phyloP scores from a whole-genome alignment of 345 rosid species.

The Moringa oleifera region DNA sequence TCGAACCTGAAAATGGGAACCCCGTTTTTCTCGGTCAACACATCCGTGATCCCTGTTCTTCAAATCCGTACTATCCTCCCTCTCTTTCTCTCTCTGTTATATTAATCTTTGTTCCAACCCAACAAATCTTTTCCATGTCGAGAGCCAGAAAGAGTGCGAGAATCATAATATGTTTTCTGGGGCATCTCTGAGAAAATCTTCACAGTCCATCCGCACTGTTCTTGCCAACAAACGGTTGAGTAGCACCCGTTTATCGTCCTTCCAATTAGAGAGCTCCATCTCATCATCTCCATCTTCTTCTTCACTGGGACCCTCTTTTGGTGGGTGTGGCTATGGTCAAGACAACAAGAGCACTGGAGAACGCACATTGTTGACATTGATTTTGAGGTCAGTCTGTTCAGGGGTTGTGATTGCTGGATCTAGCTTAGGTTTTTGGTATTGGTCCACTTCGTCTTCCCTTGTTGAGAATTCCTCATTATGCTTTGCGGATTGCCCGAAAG shows the following conservation, averaged over 20 bases:
- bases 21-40: constrained; percentile 23
- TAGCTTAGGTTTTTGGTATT: constrained; percentile 29
- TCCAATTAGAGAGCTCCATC: background rate
- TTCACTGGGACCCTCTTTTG: constrained; percentile 7
- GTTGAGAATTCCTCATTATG: constrained; percentile 16
- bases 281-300: background rate
- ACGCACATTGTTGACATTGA: background rate
- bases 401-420: constrained; percentile 29
- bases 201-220: constrained; percentile 15
- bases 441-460: constrained; percentile 5
- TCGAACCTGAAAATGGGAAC: background rate
- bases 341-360: constrained; percentile 1
- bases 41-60: constrained; percentile 4
- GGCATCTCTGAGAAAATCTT: constrained; percentile 21
- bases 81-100: background rate
- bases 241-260: background rate
- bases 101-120: background rate
- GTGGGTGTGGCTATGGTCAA: constrained; percentile 9
- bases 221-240: constrained; percentile 3
- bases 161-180: constrained; percentile 28
- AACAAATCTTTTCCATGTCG: background rate
- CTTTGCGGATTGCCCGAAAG: constrained; percentile 23
- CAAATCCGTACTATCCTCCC: constrained; percentile 1
- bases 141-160: background rate
- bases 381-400: constrained; percentile 24